phyloP scores from a whole-genome alignment of 2,329 filamentous ascomycete genomes.

The Colletotrichum neosansevieriae region DNA sequence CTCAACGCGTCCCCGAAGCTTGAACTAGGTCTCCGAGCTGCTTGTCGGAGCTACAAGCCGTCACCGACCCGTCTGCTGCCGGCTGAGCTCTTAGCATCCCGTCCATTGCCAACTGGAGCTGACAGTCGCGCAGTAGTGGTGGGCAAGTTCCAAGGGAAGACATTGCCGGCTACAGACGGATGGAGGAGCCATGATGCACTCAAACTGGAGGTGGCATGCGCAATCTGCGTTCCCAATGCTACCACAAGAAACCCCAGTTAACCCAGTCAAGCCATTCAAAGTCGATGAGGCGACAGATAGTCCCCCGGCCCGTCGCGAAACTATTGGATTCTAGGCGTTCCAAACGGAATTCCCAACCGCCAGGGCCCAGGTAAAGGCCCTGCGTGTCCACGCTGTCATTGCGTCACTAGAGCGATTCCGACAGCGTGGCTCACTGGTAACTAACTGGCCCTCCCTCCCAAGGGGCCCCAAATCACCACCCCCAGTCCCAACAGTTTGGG shows the following conservation, averaged over 20 bases:
- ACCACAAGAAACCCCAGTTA: neutral
- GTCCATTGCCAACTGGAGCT: constrained; percentile 8
- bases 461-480: neutral
- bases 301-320: constrained; percentile 6
- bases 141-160: neutral
- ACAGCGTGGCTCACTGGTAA: constrained; percentile 12
- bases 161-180: constrained; percentile 1
- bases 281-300: neutral
- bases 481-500: constrained; percentile 5
- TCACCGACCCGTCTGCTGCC: neutral
- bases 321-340: constrained; percentile 17
- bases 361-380: neutral
- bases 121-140: neutral
- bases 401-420: constrained; percentile 19
- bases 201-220: neutral
- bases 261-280: neutral
- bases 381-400: constrained; percentile 25
- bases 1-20: neutral
- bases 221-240: neutral
- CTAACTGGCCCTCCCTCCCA: no score
- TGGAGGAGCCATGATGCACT: neutral
- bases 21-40: neutral
- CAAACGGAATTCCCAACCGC: neutral
- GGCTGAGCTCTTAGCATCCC: neutral
- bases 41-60: neutral